phyloP scores from a whole-genome alignment of 805 yeast species.

The Candida ovalis region DNA sequence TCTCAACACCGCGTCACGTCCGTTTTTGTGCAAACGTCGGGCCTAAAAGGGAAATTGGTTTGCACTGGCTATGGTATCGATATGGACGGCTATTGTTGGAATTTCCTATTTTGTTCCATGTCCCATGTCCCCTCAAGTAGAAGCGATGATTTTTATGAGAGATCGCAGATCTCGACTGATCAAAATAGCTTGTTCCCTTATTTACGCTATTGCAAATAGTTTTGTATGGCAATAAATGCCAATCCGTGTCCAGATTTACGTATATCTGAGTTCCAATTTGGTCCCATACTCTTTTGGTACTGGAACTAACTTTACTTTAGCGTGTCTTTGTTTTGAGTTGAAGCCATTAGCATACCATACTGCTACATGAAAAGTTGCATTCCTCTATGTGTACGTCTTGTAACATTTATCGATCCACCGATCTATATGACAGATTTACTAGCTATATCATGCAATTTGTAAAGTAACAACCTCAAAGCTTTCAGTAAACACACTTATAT shows the following conservation, averaged over 20 bases:
- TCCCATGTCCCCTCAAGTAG: too few relatives aligned
- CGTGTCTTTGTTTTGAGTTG: too few relatives aligned
- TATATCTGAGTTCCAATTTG: not conserved
- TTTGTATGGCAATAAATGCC: not conserved
- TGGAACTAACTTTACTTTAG: too few relatives aligned
- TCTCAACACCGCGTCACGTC: not conserved
- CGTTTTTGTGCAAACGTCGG: not conserved
- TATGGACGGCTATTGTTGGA: not conserved
- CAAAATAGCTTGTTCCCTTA: not conserved
- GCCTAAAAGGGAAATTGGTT: not conserved
- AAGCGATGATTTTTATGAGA: not conserved
- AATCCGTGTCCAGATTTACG: not conserved
- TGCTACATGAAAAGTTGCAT: too few relatives aligned
- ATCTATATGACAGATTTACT: too few relatives aligned
- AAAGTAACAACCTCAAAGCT: too few relatives aligned
- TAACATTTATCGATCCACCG: too few relatives aligned
- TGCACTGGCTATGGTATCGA: not conserved
- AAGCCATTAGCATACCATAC: too few relatives aligned
- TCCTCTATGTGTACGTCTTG: too few relatives aligned
- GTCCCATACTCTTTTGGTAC: too few relatives aligned
- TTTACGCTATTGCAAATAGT: not conserved
- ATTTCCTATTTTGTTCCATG: not conserved
- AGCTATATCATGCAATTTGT: too few relatives aligned
- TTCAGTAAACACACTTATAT: too few relatives aligned
- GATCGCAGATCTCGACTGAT: not conserved